Conservation (phyloP, 495 filamentous ascomycete genomes). For the Cladorrhinum samala region DNA sequence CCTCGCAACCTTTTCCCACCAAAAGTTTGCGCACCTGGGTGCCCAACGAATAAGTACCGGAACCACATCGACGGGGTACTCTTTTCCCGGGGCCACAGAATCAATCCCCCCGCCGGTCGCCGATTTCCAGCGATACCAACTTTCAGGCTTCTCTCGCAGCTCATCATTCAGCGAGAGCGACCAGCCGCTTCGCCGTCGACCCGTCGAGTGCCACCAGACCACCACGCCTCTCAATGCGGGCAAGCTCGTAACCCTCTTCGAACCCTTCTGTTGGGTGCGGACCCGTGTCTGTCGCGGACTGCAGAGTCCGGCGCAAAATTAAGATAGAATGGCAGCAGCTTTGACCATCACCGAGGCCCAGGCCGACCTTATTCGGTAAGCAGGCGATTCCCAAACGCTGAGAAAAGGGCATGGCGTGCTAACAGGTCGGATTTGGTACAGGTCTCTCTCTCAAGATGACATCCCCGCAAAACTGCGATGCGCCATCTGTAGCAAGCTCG, state of each 20-base stretch:
- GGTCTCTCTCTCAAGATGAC: slow-evolving; percentile 73
- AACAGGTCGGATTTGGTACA: slow-evolving; percentile 23
- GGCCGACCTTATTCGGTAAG: slow-evolving; percentile 35
- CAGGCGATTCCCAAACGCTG: background rate
- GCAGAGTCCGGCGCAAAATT: slow-evolving; percentile 7
- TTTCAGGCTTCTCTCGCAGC: background rate
- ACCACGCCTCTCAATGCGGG: slow-evolving; percentile 10
- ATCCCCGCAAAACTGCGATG: slow-evolving; percentile 93
- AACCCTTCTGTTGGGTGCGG: slow-evolving; percentile 6
- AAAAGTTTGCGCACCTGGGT: background rate
- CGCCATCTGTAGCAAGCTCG: slow-evolving; percentile 84
- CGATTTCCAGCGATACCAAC: background rate
- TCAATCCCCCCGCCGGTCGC: background rate
- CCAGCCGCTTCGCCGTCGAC: background rate
- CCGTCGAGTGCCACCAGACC: background rate
- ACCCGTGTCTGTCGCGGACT: slow-evolving; percentile 6
- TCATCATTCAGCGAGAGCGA: too few relatives aligned
- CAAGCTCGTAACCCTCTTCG: background rate
- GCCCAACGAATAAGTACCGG: background rate
- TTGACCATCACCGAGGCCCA: slow-evolving; percentile 24
- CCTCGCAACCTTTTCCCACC: background rate
- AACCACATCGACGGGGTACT: background rate
- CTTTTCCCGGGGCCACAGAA: background rate
- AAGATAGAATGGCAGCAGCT: slow-evolving; percentile 25
- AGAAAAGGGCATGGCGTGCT: slow-evolving; percentile 16